Percentiles rank a stretch among this genome's conserved stretches.
These are phyloP conservation scores for Metarhizium rileyi DNA, from an alignment of 2,329 filamentous ascomycete genomes.

Conservation along the genomic window DNA sequence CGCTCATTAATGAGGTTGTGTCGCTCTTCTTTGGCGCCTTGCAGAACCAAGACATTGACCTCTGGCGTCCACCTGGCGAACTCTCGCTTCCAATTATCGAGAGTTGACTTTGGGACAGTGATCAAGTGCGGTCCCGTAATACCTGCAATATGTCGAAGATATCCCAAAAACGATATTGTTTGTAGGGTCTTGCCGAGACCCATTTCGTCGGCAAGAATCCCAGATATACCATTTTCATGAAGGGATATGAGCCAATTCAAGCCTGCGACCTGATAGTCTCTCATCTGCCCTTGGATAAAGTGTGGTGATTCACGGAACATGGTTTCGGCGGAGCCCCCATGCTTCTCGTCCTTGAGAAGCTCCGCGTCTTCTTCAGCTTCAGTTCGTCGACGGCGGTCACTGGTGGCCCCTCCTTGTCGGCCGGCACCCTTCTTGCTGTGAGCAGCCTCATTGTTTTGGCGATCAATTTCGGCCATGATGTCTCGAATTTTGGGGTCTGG, in stretches of 20 bases:
- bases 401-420: slow-evolving; percentile 76
- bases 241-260: slow-evolving; percentile 97
- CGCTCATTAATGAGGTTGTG: slow-evolving; percentile 80
- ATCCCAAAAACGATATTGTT: slow-evolving; percentile 93
- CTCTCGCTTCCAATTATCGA: slow-evolving; percentile 97
- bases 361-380: slow-evolving; percentile 98
- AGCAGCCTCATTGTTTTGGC: slow-evolving; percentile 69
- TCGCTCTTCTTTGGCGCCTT: slow-evolving; percentile 91
- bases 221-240: slow-evolving; percentile 97
- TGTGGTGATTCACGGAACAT: slow-evolving; percentile 88
- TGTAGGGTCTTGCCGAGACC: slow-evolving; percentile 95
- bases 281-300: slow-evolving; percentile 84
- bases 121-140: slow-evolving; percentile 88
- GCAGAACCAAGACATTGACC: slow-evolving; percentile 85
- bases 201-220: slow-evolving; percentile 97
- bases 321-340: slow-evolving; percentile 74
- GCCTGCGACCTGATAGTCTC: slow-evolving; percentile 92
- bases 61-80: slow-evolving; percentile 93
- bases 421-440: slow-evolving; percentile 63
- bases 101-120: slow-evolving; percentile 88
- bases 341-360: slow-evolving; percentile 74
- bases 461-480: slow-evolving; percentile 89
- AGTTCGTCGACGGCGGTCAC: slow-evolving; percentile 72
- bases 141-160: slow-evolving; percentile 80
- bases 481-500: slow-evolving; percentile 91